phyloP scores from a whole-genome alignment of 768 basidiomycete species.

The Stropharia rugosoannulata region DNA sequence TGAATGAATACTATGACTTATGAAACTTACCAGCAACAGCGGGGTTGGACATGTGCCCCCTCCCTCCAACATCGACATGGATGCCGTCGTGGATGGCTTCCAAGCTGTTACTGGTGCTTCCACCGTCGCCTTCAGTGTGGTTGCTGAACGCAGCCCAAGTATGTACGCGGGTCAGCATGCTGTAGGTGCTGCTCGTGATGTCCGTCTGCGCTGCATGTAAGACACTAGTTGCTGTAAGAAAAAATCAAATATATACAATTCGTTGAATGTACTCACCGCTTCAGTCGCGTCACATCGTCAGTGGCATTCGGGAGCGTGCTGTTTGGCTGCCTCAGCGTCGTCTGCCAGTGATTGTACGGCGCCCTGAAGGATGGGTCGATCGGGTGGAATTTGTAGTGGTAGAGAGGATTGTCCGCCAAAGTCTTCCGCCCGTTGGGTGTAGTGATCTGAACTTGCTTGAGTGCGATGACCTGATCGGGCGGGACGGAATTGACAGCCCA shows the following conservation, averaged over 20 bases:
- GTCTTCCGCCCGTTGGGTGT: conserved; percentile 25
- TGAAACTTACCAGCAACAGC: conserved; percentile 35
- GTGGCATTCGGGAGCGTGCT: conserved; percentile 20
- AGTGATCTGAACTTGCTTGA: conserved; percentile 30
- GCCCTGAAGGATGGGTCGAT: conserved; percentile 26
- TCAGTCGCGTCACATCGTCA: conserved; percentile 30
- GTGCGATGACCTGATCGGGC: conserved; percentile 38
- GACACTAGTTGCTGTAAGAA: conserved; percentile 14
- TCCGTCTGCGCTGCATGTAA: conserved; percentile 21
- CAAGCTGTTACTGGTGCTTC: conserved; percentile 42
- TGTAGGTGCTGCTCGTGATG: conserved; percentile 32
- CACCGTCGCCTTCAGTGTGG: conserved; percentile 27
- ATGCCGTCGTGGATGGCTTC: conserved; percentile 50
- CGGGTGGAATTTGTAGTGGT: conserved; percentile 22
- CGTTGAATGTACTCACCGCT: conserved; percentile 16
- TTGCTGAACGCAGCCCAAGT: conserved; percentile 48
- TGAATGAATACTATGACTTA: not conserved
- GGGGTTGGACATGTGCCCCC: conserved; percentile 41
- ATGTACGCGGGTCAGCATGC: conserved; percentile 33
- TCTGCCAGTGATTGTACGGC: conserved; percentile 29
- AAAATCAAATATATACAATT: not conserved
- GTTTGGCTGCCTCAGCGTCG: conserved; percentile 34
- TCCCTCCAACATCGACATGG: conserved; percentile 41
- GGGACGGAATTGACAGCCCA: conserved; percentile 44
- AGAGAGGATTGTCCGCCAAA: conserved; percentile 21